Conservation (phyloP, 805 yeast genomes). For the Lipomyces sp. region DNA sequence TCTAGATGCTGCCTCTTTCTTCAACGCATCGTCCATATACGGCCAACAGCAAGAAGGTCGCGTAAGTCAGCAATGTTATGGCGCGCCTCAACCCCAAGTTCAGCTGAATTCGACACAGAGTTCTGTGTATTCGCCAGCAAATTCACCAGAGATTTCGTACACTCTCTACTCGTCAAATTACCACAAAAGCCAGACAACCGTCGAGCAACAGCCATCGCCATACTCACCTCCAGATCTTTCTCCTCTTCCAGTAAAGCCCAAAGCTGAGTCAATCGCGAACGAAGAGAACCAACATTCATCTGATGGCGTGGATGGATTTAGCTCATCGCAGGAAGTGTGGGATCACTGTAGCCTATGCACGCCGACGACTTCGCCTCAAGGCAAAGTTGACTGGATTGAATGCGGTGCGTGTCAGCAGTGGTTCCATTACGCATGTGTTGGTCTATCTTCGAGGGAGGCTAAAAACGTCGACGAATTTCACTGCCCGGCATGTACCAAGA, state of each 20-base stretch:
- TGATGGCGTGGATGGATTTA: background rate
- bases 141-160: slow-evolving; percentile 29
- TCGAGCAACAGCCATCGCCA: slow-evolving; percentile 28
- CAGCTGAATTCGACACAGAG: slow-evolving; percentile 6
- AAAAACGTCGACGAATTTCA: slow-evolving; percentile 56
- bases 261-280: background rate
- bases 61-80: background rate
- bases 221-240: slow-evolving; percentile 28
- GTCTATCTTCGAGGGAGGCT: slow-evolving; percentile 48
- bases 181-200: slow-evolving; percentile 11
- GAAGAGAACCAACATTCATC: slow-evolving; percentile 6
- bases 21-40: slow-evolving; percentile 10
- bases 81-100: slow-evolving; percentile 3
- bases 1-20: slow-evolving; percentile 32
- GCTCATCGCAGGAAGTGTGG: slow-evolving; percentile 30
- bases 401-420: slow-evolving; percentile 61
- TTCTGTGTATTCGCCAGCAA: slow-evolving; percentile 24
- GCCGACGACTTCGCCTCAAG: slow-evolving; percentile 35
- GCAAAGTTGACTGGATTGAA: slow-evolving; percentile 54
- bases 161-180: slow-evolving; percentile 10
- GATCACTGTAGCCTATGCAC: slow-evolving; percentile 36
- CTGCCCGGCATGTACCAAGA: slow-evolving; percentile 55
- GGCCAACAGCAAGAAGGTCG: background rate
- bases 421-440: slow-evolving; percentile 60
- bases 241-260: slow-evolving; percentile 6